Percentiles rank a stretch among this genome's conserved stretches.
Evolutionary conservation across 805 yeast genomes (phyloP).

Genomic region (Lachancea mirantina): DNA sequence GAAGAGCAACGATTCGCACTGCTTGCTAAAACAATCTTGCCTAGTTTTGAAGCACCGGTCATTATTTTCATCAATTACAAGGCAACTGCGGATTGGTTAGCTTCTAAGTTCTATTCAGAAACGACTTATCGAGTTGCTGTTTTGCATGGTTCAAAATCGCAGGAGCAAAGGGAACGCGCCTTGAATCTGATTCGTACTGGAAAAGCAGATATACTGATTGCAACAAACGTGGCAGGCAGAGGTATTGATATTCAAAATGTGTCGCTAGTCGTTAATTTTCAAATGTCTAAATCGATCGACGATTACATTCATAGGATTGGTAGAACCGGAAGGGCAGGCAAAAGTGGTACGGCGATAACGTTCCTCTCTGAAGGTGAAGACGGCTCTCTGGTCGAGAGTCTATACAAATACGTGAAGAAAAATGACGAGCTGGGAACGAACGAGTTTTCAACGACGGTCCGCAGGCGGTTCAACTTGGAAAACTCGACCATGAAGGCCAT

Average conservation of each 20-base stretch:
- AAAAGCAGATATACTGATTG: slow-evolving; percentile 58
- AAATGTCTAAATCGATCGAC: slow-evolving; percentile 71
- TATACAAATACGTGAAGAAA: slow-evolving; percentile 33
- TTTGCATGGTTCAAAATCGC: slow-evolving; percentile 83
- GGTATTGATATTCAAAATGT: slow-evolving; percentile 91
- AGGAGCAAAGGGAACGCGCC: slow-evolving; percentile 78
- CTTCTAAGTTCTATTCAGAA: slow-evolving; percentile 40
- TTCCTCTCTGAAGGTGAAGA: slow-evolving; percentile 56
- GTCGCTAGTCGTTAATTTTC: slow-evolving; percentile 77
- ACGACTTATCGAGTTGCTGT: slow-evolving; percentile 46
- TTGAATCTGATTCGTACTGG: slow-evolving; percentile 52
- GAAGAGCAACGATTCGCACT: slow-evolving; percentile 41
- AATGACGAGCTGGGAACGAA: slow-evolving; percentile 19
- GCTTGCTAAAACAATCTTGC: slow-evolving; percentile 10
- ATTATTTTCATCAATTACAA: slow-evolving; percentile 80
- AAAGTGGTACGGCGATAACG: slow-evolving; percentile 66
- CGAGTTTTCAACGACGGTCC: slow-evolving; percentile 12
- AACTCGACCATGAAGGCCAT: slow-evolving; percentile 12
- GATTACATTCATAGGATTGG: slow-evolving; percentile 91
- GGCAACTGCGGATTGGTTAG: slow-evolving; percentile 61
- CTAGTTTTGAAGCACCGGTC: slow-evolving; percentile 44
- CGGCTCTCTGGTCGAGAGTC: slow-evolving; percentile 40
- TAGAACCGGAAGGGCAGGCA: slow-evolving; percentile 94
- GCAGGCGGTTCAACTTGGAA: slow-evolving; percentile 14
- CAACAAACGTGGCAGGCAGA: slow-evolving; percentile 94